phyloP scores from a whole-genome alignment of 2,329 filamentous ascomycete species.

The Penicillium sp. region DNA sequence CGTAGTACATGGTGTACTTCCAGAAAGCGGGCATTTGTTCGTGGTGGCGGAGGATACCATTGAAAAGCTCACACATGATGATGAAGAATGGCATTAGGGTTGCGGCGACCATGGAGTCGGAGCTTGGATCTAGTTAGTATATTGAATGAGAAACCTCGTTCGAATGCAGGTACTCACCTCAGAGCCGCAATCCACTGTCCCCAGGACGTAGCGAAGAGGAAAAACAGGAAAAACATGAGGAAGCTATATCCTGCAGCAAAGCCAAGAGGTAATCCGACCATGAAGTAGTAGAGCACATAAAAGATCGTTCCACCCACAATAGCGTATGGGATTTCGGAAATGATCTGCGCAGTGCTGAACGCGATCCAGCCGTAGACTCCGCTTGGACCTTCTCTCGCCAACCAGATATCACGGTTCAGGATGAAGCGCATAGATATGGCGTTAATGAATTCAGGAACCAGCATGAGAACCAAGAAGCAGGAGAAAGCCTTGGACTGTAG shows the following conservation, averaged over 20 bases:
- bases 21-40: slow-evolving; percentile 78
- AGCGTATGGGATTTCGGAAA: slow-evolving; percentile 70
- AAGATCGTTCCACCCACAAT: slow-evolving; percentile 66
- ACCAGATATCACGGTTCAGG: slow-evolving; percentile 69
- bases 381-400: slow-evolving; percentile 69
- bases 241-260: slow-evolving; percentile 71
- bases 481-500: slow-evolving; percentile 74
- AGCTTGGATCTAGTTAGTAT: slow-evolving; percentile 16
- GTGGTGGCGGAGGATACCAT: slow-evolving; percentile 79
- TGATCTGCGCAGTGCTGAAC: slow-evolving; percentile 69
- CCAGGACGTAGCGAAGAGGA: slow-evolving; percentile 71
- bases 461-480: slow-evolving; percentile 62
- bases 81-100: slow-evolving; percentile 83
- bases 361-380: slow-evolving; percentile 74
- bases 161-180: slow-evolving; percentile 49
- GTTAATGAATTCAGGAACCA: slow-evolving; percentile 72
- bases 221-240: slow-evolving; percentile 74
- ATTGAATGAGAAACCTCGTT: not conserved
- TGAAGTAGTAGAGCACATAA: slow-evolving; percentile 73
- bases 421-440: slow-evolving; percentile 73
- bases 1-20: slow-evolving; percentile 78
- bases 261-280: slow-evolving; percentile 68
- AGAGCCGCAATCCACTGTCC: slow-evolving; percentile 81
- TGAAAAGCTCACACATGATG: slow-evolving; percentile 83
- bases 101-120: slow-evolving; percentile 70